Base-by-base conservation (phyloP, 129 eudicot genomes). In the Saposhnikovia divaricata region DNA sequence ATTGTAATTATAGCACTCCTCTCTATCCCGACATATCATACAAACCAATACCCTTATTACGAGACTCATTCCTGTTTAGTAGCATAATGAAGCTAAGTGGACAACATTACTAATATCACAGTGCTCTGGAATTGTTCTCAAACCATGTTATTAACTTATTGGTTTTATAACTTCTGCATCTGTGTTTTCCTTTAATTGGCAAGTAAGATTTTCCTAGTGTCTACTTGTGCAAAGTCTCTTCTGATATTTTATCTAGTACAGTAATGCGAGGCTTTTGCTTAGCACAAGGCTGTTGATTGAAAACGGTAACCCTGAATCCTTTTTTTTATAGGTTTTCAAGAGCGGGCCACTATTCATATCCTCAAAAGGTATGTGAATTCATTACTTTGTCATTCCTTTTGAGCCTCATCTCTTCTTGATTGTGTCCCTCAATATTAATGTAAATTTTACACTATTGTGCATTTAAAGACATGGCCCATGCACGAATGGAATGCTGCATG, bases 281-380 rank as follows among this genome's bases (percentile, higher is more conserved):
- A 69, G 0, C 28, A 68, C 44, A 34, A 43, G 43, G 61, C 38
- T 46, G 80, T 46, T 47, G 47, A 76, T 47, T 66, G 38, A 47
- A 31, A 79, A 75, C 3, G n/a, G 77, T 77, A 14, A 76, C 40
- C 34, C 43, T 59, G 3, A 28, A 18, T 68, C 79, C 31, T 57
- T 59, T 78, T 55, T 75, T 47, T 28, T 82, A 53, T 93, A 95
- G 98, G 93, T 92, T 66, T 92, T 95, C 83, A 95, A 92, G 88
- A 95, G 97, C 65, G 98, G 98, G 78, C 96, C 96, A 21, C 88
- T 95, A 48, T 91, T 92, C 81, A 95, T 95, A 79, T 95, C 98
- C 66, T 95, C 98, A 1, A 95, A 92, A 92, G 97, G 98, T 92
- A 72, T 72, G 91, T 86, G 5, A 63, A 78, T 2, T 11, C 50